Conservation (phyloP, 441 rosid genomes). For the Pelargonium cotyledonis region DNA sequence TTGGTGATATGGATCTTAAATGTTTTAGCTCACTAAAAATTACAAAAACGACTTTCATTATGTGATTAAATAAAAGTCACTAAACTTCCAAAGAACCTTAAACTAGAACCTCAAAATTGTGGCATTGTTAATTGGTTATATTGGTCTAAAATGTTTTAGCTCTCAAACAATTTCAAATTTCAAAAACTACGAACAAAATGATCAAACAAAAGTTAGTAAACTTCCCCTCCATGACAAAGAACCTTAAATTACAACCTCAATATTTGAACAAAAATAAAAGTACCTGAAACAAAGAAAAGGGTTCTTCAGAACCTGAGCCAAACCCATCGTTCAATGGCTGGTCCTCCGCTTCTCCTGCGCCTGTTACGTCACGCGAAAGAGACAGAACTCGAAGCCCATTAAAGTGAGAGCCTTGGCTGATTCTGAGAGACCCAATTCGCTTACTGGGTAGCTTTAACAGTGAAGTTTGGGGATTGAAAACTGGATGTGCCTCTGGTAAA, state of each 20-base stretch:
- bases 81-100: no score
- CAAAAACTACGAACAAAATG: not conserved
- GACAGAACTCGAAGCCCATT: slow-evolving; percentile 39
- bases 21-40: no score
- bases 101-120: no score
- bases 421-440: slow-evolving; percentile 38
- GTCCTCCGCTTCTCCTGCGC: slow-evolving; percentile 42
- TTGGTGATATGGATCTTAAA: no score
- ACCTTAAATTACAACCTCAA: not conserved
- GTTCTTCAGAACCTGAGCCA: slow-evolving; percentile 38
- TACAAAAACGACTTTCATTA: no score
- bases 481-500: no score
- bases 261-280: not conserved
- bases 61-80: no score
- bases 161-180: no score
- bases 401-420: slow-evolving; percentile 30
- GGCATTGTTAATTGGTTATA: no score
- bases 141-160: no score
- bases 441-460: slow-evolving; percentile 24
- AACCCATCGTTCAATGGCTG: slow-evolving; percentile 30
- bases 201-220: not conserved
- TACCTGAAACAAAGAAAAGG: slow-evolving; percentile 54
- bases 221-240: no score
- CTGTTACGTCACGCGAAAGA: slow-evolving; percentile 33
- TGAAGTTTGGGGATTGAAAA: slow-evolving; percentile 12